Evolutionary conservation across 2,329 filamentous ascomycete genomes (phyloP).

Genomic region (Calonectria crousiana): DNA sequence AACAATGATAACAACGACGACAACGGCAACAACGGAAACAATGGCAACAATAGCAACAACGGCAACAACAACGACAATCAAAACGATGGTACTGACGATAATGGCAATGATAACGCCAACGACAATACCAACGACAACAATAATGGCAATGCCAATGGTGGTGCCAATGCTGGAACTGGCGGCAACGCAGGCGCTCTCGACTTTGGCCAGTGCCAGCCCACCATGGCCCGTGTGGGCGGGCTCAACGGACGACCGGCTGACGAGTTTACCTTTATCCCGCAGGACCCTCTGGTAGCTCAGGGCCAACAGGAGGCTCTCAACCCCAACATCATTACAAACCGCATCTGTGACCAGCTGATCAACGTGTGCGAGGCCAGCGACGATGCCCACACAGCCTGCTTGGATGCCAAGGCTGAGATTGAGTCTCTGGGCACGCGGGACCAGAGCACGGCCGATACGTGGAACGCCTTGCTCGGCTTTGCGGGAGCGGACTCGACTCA

Average conservation of each 20-base stretch:
- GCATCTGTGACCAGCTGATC: constrained; percentile 76
- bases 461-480: constrained; percentile 57
- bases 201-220: constrained; percentile 67
- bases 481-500: constrained; percentile 39
- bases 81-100: background rate
- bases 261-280: constrained; percentile 77
- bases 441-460: constrained; percentile 61
- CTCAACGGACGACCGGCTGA: constrained; percentile 66
- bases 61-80: background rate
- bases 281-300: constrained; percentile 70
- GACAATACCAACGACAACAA: background rate
- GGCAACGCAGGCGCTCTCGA: constrained; percentile 50
- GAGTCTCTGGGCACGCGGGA: constrained; percentile 62
- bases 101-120: background rate
- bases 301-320: constrained; percentile 75
- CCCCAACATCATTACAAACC: constrained; percentile 80
- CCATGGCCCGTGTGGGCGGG: constrained; percentile 71
- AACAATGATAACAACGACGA: background rate
- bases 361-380: constrained; percentile 75
- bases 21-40: background rate
- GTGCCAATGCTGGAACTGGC: constrained; percentile 35
- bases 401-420: constrained; percentile 65
- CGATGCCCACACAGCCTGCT: constrained; percentile 67
- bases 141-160: background rate
- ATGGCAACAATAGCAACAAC: background rate